Evolutionary conservation across 2,329 filamentous ascomycete species (phyloP).

Genomic region (Fusarium acutatum): DNA sequence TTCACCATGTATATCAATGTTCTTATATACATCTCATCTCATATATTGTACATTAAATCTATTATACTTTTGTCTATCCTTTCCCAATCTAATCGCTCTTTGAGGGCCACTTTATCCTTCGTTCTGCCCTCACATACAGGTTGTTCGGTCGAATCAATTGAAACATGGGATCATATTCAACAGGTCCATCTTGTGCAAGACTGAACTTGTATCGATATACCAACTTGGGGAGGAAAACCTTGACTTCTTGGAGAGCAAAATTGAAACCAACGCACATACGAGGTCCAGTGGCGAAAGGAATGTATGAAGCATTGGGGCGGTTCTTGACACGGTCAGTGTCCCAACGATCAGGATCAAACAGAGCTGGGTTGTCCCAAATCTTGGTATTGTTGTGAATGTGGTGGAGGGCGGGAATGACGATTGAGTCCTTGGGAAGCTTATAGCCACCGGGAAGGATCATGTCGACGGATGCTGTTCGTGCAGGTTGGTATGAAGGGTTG

Average conservation of each 20-base stretch:
- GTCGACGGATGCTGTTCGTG: slow-evolving; percentile 63
- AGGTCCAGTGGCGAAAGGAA: slow-evolving; percentile 66
- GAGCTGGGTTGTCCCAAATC: slow-evolving; percentile 65
- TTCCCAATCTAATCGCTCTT: slow-evolving; percentile 14
- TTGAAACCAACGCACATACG: slow-evolving; percentile 72
- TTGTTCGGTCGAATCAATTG: slow-evolving; percentile 65
- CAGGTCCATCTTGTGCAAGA: slow-evolving; percentile 57
- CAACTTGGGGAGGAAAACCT: slow-evolving; percentile 66
- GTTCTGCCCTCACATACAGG: slow-evolving; percentile 60
- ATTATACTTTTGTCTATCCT: slow-evolving; percentile 24
- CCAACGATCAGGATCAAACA: slow-evolving; percentile 70
- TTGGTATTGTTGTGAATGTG: slow-evolving; percentile 62
- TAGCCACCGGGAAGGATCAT: slow-evolving; percentile 68
- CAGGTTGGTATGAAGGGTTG: slow-evolving; percentile 69
- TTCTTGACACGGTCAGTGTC: slow-evolving; percentile 62
- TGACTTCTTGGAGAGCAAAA: slow-evolving; percentile 69
- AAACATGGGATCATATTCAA: slow-evolving; percentile 69
- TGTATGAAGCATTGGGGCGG: slow-evolving; percentile 60
- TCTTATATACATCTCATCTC: neutral
- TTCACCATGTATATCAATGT: neutral
- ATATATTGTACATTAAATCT: slow-evolving; percentile 19
- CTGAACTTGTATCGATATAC: slow-evolving; percentile 66
- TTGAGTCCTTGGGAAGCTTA: slow-evolving; percentile 58
- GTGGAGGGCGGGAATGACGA: slow-evolving; percentile 63
- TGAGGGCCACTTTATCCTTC: slow-evolving; percentile 58